Percentiles rank a stretch among this genome's conserved stretches.
Conservation (phyloP, 352 stramenopile genomes). For the Pythium brassicae region DNA sequence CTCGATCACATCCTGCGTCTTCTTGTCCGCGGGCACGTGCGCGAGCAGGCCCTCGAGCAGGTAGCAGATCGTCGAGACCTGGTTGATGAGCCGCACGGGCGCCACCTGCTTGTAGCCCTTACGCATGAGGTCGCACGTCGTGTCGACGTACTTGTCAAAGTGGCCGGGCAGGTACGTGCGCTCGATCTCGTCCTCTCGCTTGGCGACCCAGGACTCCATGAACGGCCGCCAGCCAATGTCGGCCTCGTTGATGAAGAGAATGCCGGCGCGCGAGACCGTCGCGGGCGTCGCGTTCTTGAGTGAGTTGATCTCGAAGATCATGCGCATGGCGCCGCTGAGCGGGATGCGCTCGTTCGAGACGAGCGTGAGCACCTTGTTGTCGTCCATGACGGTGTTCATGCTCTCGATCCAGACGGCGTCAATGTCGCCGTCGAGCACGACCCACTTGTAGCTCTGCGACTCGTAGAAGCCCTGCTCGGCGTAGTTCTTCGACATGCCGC, state of each 20-base stretch:
- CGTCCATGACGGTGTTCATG: constrained; percentile 98
- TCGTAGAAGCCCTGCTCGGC: constrained; percentile 93
- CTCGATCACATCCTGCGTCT: constrained; percentile 91
- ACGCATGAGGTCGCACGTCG: constrained; percentile 91
- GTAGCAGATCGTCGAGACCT: constrained; percentile 95
- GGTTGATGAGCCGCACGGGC: constrained; percentile 92
- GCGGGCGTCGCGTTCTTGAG: constrained; percentile 85
- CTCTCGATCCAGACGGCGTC: constrained; percentile 88
- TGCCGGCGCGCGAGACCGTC: constrained; percentile 84
- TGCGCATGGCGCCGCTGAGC: constrained; percentile 80
- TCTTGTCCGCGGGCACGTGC: constrained; percentile 86
- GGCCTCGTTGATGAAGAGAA: constrained; percentile 87
- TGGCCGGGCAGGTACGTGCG: constrained; percentile 89
- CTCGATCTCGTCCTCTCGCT: constrained; percentile 88
- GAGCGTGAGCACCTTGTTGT: constrained; percentile 95
- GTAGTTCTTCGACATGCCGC: constrained; percentile 88
- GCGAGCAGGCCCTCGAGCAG: constrained; percentile 92
- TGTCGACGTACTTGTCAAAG: constrained; percentile 97
- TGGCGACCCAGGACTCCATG: constrained; percentile 95
- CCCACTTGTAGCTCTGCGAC: constrained; percentile 90
- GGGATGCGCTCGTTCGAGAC: constrained; percentile 87
- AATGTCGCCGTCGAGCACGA: constrained; percentile 85
- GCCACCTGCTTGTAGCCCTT: constrained; percentile 96
- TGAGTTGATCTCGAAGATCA: constrained; percentile 90
- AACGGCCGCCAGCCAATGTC: constrained; percentile 95